Conservation (phyloP, 768 basidiomycete species). For the Suillus alpinus region DNA sequence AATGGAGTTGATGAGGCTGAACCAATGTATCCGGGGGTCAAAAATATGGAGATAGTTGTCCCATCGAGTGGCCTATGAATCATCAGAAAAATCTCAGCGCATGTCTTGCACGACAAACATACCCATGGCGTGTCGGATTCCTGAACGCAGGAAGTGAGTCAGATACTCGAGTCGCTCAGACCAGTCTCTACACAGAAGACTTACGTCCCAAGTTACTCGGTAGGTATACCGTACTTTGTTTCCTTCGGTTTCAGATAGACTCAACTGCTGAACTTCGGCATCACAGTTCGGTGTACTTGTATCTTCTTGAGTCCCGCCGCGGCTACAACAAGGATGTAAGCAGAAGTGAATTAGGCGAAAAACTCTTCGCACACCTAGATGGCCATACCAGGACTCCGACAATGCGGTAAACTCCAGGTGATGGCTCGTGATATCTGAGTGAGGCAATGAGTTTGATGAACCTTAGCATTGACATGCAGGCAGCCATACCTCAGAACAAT, state of each 20-base stretch:
- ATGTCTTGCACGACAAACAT: conserved; percentile 9
- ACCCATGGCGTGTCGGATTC: conserved; percentile 87
- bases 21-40: conserved; percentile 95
- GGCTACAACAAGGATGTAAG: conserved; percentile 37
- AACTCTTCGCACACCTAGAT: conserved; percentile 31
- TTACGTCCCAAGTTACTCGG: conserved; percentile 80
- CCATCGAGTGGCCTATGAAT: conserved; percentile 84
- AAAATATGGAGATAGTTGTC: conserved; percentile 94
- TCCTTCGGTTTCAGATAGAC: conserved; percentile 55
- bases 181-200: conserved; percentile 22
- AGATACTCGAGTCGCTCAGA: neutral
- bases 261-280: conserved; percentile 42
- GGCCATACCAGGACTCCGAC: conserved; percentile 94
- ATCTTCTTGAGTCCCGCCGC: conserved; percentile 55
- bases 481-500: conserved; percentile 64
- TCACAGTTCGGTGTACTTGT: conserved; percentile 49
- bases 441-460: conserved; percentile 10
- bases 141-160: conserved; percentile 33
- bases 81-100: conserved; percentile 10
- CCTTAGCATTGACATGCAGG: conserved; percentile 1
- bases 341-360: neutral
- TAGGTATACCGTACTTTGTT: conserved; percentile 85
- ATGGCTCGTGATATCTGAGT: conserved; percentile 75
- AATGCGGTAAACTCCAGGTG: conserved; percentile 70
- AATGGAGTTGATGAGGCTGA: conserved; percentile 89